A percentile compares a stretch with the other conserved stretches of the same genome.
Evolutionary conservation across 192 early-diverging fungal genomes (phyloP).

Genomic region (Backusella tuberculispora): DNA sequence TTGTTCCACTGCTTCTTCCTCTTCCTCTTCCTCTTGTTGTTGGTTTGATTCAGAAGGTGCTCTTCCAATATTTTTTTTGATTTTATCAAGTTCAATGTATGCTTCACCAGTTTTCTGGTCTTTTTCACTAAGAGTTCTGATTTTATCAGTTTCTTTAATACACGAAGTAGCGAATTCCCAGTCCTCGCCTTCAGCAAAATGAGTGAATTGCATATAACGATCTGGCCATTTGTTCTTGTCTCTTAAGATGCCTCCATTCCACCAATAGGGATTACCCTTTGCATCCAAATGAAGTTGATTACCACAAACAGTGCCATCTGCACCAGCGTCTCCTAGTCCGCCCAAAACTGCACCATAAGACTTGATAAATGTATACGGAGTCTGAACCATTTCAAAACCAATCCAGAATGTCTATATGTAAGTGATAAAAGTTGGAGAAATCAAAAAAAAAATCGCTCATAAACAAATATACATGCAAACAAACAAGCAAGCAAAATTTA

Average conservation of each 20-base stretch:
- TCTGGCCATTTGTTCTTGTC: conserved; percentile 48
- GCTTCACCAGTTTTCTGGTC: conserved; percentile 17
- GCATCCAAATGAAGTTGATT: conserved; percentile 51
- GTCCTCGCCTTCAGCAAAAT: conserved; percentile 45
- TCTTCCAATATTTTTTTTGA: neutral
- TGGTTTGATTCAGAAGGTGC: neutral
- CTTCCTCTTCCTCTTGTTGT: neutral
- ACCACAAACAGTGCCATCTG: conserved; percentile 44
- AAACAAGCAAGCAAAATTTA: too few species aligned
- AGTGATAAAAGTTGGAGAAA: neutral
- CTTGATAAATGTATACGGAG: conserved; percentile 54
- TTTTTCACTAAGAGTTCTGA: conserved; percentile 12
- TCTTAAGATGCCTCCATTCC: conserved; percentile 53
- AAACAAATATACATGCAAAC: neutral
- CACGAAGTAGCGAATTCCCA: conserved; percentile 52
- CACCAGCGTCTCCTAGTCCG: conserved; percentile 41
- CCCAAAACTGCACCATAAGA: conserved; percentile 59
- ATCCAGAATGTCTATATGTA: conserved; percentile 57
- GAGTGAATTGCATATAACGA: conserved; percentile 43
- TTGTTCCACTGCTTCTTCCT: neutral
- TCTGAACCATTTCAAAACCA: conserved; percentile 61
- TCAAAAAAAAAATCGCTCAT: too few species aligned
- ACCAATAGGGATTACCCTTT: conserved; percentile 48
- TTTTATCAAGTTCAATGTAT: conserved; percentile 27
- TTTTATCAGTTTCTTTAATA: conserved; percentile 43